These are phyloP conservation scores for Peronospora tabacina DNA, from an alignment of 352 stramenopile genomes.

Conservation along the genomic window DNA sequence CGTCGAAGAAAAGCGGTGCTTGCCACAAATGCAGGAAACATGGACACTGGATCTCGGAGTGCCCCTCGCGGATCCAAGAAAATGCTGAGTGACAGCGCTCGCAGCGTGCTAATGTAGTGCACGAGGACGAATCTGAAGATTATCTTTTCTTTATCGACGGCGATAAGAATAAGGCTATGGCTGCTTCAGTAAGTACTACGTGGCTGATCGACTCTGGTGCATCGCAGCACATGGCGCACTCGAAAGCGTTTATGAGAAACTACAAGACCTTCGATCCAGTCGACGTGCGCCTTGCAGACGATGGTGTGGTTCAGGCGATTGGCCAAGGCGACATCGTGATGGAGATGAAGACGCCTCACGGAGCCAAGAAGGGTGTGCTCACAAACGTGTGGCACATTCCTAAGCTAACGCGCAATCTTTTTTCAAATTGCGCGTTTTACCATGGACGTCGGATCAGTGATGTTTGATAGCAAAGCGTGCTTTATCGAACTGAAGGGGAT, in stretches of 20 bases:
- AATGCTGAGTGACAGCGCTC: not conserved
- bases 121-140: not conserved
- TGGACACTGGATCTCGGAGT: not conserved
- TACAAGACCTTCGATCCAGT: not conserved
- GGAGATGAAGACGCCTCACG: too few species aligned
- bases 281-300: not conserved
- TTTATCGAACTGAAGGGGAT: not conserved
- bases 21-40: not conserved
- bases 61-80: too few species aligned
- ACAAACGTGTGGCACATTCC: not conserved
- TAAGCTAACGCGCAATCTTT: not conserved
- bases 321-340: not conserved
- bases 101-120: not conserved
- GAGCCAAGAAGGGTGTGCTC: too few species aligned
- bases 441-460: not conserved
- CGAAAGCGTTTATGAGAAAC: not conserved
- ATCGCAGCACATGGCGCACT: constrained; percentile 8
- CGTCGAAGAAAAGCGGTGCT: not conserved
- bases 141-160: not conserved
- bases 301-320: not conserved
- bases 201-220: not conserved
- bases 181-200: too few species aligned
- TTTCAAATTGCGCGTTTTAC: not conserved
- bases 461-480: not conserved
- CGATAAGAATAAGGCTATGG: not conserved